Evolutionary conservation across 441 rosid genomes (phyloP), one percentile per base, ranked within the genome.

Genomic region (Gossypium davidsonii): DNA sequence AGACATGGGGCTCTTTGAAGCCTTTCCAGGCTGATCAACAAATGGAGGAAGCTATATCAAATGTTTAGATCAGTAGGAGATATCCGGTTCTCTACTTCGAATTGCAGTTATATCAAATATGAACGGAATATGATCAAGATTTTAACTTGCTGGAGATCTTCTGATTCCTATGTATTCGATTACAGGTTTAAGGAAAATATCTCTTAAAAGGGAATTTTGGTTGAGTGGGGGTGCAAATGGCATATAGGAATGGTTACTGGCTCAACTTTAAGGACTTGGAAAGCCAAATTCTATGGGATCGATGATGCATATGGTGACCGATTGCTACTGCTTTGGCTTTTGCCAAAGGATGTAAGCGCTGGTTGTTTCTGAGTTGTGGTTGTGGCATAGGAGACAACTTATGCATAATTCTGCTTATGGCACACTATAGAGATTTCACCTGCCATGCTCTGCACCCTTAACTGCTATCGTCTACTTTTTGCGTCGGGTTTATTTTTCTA

Each of bases 1-100:
- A 83, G 81, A 90, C 97, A 6, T 95, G 98, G 99, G 99, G 99
- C 70, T 86, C 95, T 52, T 79, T 91, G 89, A 84, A 89, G 87
- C 83, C 94, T 72, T 82, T 83, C 58, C 82, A 78, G 56, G 84
- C 82, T 49, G 85, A 79, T 77, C 71, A 86, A 77, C 74, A 57
- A 67, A 52, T 62, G 10, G 78, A 75, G 80, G 76, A 77, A 70
- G 72, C 56, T 42, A 53, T 71, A 67, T 65, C 73, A 1, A 78
- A 77, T 70, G 69, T 21, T 23, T 77, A 79, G 78, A 62, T 68
- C 71, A 12, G 23, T 78, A 15, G 62, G 28, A 67, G 34, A 17
- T 39, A 9, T 31, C 42, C 63, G 6, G 39, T 71, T 67, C 20
- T 64, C 48, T 67, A 48, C 44, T 28, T 51, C 11, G 48, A 21